These are phyloP conservation scores for Cladosporium colombiae DNA, from an alignment of 2,329 filamentous ascomycete genomes.

Conservation along the genomic window DNA sequence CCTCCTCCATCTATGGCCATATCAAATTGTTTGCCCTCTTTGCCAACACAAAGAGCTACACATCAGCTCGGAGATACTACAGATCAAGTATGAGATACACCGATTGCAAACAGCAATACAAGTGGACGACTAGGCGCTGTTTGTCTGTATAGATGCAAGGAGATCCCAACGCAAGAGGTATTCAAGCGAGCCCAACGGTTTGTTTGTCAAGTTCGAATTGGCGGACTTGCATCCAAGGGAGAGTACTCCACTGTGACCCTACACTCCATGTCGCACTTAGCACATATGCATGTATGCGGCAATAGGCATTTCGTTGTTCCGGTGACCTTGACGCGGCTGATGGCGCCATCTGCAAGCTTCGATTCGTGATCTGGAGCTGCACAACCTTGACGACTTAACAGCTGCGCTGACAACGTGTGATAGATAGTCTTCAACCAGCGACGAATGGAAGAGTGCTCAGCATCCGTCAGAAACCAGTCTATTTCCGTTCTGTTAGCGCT, in stretches of 20 bases:
- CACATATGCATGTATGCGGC: not conserved
- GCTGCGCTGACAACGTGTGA: not conserved
- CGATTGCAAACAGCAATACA: not conserved
- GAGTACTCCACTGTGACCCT: not conserved
- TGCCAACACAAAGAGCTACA: not conserved
- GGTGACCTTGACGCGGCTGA: not conserved
- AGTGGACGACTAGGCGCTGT: not conserved
- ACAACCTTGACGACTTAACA: not conserved
- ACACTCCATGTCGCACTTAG: not conserved
- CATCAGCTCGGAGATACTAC: not conserved
- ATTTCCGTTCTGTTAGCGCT: not conserved
- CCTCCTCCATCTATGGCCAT: not conserved
- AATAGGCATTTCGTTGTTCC: not conserved
- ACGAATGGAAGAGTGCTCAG: not conserved
- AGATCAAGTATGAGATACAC: not conserved
- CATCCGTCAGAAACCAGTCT: not conserved
- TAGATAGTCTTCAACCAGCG: not conserved
- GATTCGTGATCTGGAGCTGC: slow-evolving; percentile 6
- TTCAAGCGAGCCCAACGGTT: not conserved
- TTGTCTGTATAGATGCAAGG: not conserved
- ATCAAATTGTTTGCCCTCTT: not conserved
- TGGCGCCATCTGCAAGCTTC: slow-evolving; percentile 9
- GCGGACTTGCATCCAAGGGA: not conserved
- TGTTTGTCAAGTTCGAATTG: not conserved
- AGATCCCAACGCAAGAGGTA: not conserved